Base-by-base conservation (phyloP, 805 yeast genomes). In the Clavispora vitiphila region DNA sequence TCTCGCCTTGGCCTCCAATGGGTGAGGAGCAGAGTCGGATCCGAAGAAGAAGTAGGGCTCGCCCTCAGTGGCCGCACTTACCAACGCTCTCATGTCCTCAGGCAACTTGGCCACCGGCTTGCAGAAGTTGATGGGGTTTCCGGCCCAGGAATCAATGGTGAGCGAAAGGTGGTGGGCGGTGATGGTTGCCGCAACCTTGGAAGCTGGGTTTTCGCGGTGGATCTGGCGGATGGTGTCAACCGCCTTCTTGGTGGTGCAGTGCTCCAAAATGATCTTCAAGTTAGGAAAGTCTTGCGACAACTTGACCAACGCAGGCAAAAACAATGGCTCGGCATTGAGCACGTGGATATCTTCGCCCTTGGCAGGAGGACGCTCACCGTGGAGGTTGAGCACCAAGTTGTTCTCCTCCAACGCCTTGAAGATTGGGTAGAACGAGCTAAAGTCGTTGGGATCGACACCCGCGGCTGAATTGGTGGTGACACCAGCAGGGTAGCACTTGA, bases 401-500 rank as follows among this genome's bases (percentile, higher is more conserved):
- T 86, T 77, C 48, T 78, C 74, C 64, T 91, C 83, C 91, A 93
- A 83, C 11, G 87, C 96, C 56, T 84, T 74, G 59, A 93, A 93
- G 8, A 93, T 74, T 4, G 96, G 96, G 61, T 89, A 93, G 56
- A 90, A 93, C 5, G 76, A 80, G 37, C 83, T 77, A 64, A 93
- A 93, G 56, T 91, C 96, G 54, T 89, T 87, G 19, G 95, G 95
- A 61, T 86, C 93, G 19, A 93, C 96, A 38, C 99, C 99, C 3
- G 83, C 86, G 37, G 77, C 64, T 8, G 96, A 88, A 67, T 93
- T 93, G 30, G 99, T 93, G n/a, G 99, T 93, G 24, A 93, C 99
- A 35, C 99, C 99, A 2, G 98, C 97, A 32, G 99, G 99, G 62
- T 93, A 93, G 61, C 96, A 89, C 63, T 93, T 93, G 51, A 93